Base-by-base conservation (phyloP, 768 basidiomycete species). In the Atractiella rhizophila region DNA sequence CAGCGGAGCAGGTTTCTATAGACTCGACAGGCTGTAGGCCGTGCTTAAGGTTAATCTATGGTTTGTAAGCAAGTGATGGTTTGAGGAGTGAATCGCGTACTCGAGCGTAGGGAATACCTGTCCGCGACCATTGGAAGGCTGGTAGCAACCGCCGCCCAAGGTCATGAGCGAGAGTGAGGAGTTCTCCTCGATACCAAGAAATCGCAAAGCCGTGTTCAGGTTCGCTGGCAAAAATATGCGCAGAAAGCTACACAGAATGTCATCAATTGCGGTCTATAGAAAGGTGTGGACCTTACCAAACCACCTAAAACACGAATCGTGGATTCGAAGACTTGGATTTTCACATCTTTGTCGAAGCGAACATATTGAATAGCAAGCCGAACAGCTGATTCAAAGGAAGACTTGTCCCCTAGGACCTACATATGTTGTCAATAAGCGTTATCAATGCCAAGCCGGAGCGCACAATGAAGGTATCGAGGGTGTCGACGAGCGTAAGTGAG, bases 291-390 rank as follows among this genome's bases (percentile, higher is more conserved):
- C 32, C 46, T 11, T 24, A 63, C 50, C 28, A 98, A 67, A 4
- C 83, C 82, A 3, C 91, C 91, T 8, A 98, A 63, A 5, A 85
- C 81, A 21, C 86, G 72, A 41, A 96, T 96, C 1, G 81, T 94
- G 9, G 79, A 80, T 62, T 98, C 88, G 54, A 98, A 98, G 4
- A 96, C 76, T 65, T 98, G 88, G n/a, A 91, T 83, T 58, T 73
- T 81, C 30, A 81, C 82, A 59, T 94, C 74, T 43, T 83, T 76
- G 55, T 94, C 79, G 57, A 91, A 94, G 1, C 74, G 74, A 28
- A 91, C 78, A 66, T 69, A 72, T 39, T 71, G 59, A 37, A 88
- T 75, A 40, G 83, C 69, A 47, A 77, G 70, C 44, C 68, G 70
- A 38, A 96, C 74, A 3, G 81, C 85, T n/a, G 63, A 63, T 51